Evolutionary conservation across 305 asterid genomes (phyloP).

Genomic region (Withania somnifera): DNA sequence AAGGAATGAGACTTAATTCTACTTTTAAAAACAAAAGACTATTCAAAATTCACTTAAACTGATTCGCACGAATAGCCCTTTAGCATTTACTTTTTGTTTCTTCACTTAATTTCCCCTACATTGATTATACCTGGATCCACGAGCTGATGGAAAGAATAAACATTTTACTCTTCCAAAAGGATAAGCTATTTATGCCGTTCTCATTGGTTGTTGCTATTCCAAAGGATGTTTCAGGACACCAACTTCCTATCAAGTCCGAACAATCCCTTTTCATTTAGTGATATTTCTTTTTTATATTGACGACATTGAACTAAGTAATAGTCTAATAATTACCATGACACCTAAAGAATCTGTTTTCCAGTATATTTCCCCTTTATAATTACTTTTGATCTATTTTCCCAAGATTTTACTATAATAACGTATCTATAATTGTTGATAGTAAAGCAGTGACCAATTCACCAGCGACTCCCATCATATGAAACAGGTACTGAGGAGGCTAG

Average conservation of each 20-base stretch:
- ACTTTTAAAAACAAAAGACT: background rate
- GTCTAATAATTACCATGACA: background rate
- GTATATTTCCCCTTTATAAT: background rate
- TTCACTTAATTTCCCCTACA: background rate
- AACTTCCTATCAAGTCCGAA: background rate
- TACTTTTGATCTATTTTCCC: background rate
- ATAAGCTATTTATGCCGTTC: background rate
- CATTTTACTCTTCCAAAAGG: background rate
- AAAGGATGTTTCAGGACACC: background rate
- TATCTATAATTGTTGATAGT: background rate
- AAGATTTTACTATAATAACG: background rate
- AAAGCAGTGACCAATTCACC: background rate
- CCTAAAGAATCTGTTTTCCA: background rate
- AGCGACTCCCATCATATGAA: background rate
- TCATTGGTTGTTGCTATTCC: background rate
- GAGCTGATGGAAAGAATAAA: background rate
- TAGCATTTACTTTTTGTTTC: background rate
- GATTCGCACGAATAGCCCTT: background rate
- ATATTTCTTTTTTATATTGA: background rate
- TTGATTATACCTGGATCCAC: background rate
- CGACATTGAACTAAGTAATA: background rate
- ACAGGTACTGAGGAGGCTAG: background rate
- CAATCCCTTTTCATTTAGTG: background rate
- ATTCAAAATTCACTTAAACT: background rate
- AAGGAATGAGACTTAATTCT: background rate